Percentiles rank a stretch among this genome's conserved stretches.
phyloP scores from a whole-genome alignment of 495 filamentous ascomycete genomes.

The Choiromyces venosus region DNA sequence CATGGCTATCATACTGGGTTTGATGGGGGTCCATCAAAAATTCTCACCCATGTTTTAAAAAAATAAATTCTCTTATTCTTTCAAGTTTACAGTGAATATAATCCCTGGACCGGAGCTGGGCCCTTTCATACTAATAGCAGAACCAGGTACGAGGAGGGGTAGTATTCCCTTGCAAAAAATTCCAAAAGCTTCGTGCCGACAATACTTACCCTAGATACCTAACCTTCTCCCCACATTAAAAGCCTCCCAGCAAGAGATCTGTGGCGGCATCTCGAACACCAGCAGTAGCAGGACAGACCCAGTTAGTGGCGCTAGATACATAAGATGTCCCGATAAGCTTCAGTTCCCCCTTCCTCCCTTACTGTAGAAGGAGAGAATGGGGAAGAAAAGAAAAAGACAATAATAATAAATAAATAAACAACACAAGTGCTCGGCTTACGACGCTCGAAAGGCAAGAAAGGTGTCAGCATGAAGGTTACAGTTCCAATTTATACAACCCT shows the following conservation, averaged over 20 bases:
- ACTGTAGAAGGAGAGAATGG: constrained; percentile 7
- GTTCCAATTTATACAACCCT: not conserved
- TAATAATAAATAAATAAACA: constrained; percentile 13
- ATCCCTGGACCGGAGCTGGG: not conserved
- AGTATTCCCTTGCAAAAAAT: not conserved
- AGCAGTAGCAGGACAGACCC: constrained; percentile 10
- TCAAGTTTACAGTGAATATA: not conserved
- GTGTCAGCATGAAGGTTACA: not conserved
- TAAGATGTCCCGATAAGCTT: constrained; percentile 3
- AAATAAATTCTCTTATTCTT: not conserved
- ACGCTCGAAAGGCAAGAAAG: not conserved
- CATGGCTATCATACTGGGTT: not conserved
- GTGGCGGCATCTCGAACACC: constrained; percentile 28
- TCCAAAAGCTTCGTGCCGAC: no score
- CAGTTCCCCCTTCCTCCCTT: constrained; percentile 8
- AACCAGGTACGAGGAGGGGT: not conserved
- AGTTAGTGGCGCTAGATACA: constrained; percentile 16
- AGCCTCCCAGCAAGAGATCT: no score
- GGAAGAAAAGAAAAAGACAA: not conserved
- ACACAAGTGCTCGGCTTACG: constrained; percentile 4
- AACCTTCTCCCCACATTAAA: no score
- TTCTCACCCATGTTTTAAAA: not conserved
- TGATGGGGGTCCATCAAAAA: not conserved
- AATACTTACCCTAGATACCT: no score
- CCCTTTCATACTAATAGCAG: not conserved